Conservation (phyloP, 805 yeast genomes). For the Pichia membranifaciens region DNA sequence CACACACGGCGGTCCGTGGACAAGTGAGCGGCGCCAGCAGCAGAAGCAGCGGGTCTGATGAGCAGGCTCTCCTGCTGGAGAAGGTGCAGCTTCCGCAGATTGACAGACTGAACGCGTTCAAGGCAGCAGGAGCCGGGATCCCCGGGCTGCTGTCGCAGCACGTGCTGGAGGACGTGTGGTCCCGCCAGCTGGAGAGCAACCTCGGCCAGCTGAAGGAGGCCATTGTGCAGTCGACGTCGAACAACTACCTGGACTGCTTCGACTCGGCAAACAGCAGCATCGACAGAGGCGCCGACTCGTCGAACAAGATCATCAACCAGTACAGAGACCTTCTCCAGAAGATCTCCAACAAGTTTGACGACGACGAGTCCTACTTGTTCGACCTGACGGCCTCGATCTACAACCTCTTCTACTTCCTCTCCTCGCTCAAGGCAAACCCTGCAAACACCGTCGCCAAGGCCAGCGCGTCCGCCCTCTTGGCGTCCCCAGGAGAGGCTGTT, state of each 20-base stretch:
- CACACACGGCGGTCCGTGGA: neutral
- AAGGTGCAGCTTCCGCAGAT: slow-evolving; percentile 25
- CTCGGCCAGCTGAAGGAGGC: slow-evolving; percentile 37
- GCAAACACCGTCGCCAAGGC: slow-evolving; percentile 21
- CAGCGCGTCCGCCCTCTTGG: slow-evolving; percentile 28
- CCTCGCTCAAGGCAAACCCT: slow-evolving; percentile 32
- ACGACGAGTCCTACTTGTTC: slow-evolving; percentile 35
- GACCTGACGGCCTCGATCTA: slow-evolving; percentile 42
- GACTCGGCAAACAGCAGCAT: slow-evolving; percentile 13
- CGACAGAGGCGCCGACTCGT: slow-evolving; percentile 16
- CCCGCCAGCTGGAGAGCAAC: slow-evolving; percentile 36
- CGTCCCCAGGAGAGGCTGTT: slow-evolving; percentile 25
- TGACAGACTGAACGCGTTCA: slow-evolving; percentile 21
- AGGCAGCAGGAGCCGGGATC: slow-evolving; percentile 32
- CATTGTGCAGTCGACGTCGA: slow-evolving; percentile 27
- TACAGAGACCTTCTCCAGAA: slow-evolving; percentile 33
- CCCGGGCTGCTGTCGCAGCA: slow-evolving; percentile 43
- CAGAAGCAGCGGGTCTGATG: neutral
- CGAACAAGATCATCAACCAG: slow-evolving; percentile 26
- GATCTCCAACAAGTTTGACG: slow-evolving; percentile 31
- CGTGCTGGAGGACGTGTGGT: slow-evolving; percentile 50
- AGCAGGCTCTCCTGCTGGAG: neutral
- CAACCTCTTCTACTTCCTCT: slow-evolving; percentile 44
- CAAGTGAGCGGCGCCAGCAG: neutral
- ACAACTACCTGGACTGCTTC: slow-evolving; percentile 25